Percentiles rank a stretch among this genome's conserved stretches.
These are phyloP conservation scores for Funneliformis geosporum DNA, from an alignment of 192 early-diverging fungal species.

Conservation along the genomic window DNA sequence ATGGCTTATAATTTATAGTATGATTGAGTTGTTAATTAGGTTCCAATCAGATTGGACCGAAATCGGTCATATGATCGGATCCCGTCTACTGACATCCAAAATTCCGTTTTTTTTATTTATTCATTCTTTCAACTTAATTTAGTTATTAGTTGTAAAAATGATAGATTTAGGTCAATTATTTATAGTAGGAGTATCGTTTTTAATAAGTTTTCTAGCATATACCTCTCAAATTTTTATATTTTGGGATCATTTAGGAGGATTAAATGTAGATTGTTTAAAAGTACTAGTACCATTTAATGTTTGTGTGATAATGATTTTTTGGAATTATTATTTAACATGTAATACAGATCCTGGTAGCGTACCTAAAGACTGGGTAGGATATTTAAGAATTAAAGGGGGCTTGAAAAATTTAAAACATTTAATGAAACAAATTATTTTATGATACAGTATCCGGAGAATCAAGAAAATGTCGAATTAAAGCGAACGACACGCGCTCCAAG, in stretches of 20 bases:
- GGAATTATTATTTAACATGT: slow-evolving; percentile 85
- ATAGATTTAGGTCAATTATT: slow-evolving; percentile 36
- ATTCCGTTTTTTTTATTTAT: neutral
- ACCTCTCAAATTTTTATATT: slow-evolving; percentile 65
- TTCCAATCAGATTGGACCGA: too few relatives aligned
- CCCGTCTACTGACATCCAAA: too few relatives aligned
- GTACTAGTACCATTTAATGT: slow-evolving; percentile 78
- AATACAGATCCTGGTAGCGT: slow-evolving; percentile 80
- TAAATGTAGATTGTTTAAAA: slow-evolving; percentile 40
- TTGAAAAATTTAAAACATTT: neutral
- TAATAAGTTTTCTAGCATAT: slow-evolving; percentile 64
- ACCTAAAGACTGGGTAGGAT: slow-evolving; percentile 56
- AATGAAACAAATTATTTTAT: slow-evolving; percentile 39
- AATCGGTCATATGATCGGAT: too few relatives aligned
- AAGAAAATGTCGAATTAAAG: slow-evolving; percentile 63
- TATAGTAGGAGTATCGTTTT: slow-evolving; percentile 56
- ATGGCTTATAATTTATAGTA: too few relatives aligned
- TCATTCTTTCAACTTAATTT: neutral
- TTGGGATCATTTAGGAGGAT: slow-evolving; percentile 55
- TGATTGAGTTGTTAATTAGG: too few relatives aligned
- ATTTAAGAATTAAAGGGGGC: neutral
- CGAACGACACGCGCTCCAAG: slow-evolving; percentile 65
- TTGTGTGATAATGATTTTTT: slow-evolving; percentile 71
- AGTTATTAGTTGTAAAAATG: neutral
- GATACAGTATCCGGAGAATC: slow-evolving; percentile 42